These are phyloP conservation scores for Pugionium dolabratum DNA, from an alignment of 345 rosid genomes.

Conservation along the genomic window DNA sequence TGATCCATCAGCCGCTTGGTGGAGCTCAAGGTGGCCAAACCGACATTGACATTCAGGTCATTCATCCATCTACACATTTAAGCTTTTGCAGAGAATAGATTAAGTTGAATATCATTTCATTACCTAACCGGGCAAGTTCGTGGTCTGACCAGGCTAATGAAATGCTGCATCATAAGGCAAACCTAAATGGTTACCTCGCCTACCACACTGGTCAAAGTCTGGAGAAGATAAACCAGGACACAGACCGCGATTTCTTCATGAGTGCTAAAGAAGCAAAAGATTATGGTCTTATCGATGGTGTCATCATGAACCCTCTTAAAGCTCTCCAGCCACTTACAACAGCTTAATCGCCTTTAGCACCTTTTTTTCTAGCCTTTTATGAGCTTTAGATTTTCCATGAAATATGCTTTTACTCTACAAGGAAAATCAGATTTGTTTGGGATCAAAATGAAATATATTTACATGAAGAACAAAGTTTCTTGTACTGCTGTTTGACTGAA, in stretches of 20 bases:
- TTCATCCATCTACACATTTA: not conserved
- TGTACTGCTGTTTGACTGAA: constrained; percentile 26
- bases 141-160: constrained; percentile 71
- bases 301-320: constrained; percentile 86
- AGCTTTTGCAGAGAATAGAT: not conserved
- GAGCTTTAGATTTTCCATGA: constrained; percentile 14
- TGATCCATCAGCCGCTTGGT: constrained; percentile 99
- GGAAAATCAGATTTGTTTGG: constrained; percentile 29
- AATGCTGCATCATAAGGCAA: constrained; percentile 94
- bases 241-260: constrained; percentile 98
- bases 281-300: constrained; percentile 90
- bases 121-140: constrained; percentile 10
- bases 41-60: constrained; percentile 89
- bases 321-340: constrained; percentile 70
- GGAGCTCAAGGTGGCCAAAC: constrained; percentile 94
- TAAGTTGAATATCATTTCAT: not conserved
- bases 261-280: constrained; percentile 92
- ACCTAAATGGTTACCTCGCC: constrained; percentile 82
- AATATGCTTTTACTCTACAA: constrained; percentile 15
- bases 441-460: constrained; percentile 31
- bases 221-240: constrained; percentile 78
- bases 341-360: not conserved
- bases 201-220: constrained; percentile 93
- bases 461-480: constrained; percentile 27
- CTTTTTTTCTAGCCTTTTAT: not conserved